These are phyloP conservation scores for Tetrapisispora namnaoensis DNA, from an alignment of 805 yeast genomes.

Conservation along the genomic window DNA sequence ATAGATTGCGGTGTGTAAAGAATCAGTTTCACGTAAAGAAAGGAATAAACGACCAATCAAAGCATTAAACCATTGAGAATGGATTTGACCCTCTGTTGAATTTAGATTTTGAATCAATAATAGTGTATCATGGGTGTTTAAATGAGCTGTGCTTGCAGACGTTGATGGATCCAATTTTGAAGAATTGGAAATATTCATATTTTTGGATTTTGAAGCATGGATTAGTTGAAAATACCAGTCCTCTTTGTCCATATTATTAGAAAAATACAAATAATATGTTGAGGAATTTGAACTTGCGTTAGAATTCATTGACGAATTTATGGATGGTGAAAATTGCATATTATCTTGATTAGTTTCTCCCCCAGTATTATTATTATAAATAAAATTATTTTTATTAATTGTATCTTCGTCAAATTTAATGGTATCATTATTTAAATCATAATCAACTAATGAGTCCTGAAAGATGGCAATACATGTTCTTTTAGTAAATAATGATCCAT, in stretches of 20 bases:
- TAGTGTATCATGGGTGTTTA: slow-evolving; percentile 60
- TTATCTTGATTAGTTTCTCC: background rate
- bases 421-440: slow-evolving; percentile 10
- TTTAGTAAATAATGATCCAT: slow-evolving; percentile 72
- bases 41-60: slow-evolving; percentile 73
- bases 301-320: background rate
- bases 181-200: slow-evolving; percentile 14
- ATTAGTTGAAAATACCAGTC: slow-evolving; percentile 86
- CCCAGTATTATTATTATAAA: background rate
- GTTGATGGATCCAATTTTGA: slow-evolving; percentile 42
- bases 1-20: slow-evolving; percentile 48
- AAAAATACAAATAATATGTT: slow-evolving; percentile 58
- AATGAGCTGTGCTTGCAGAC: slow-evolving; percentile 66
- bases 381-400: background rate
- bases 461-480: slow-evolving; percentile 69
- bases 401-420: slow-evolving; percentile 1
- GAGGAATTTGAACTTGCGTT: slow-evolving; percentile 4
- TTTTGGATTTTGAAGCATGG: slow-evolving; percentile 50
- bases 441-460: slow-evolving; percentile 30
- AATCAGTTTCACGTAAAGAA: slow-evolving; percentile 61
- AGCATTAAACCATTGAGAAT: slow-evolving; percentile 88
- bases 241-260: slow-evolving; percentile 74
- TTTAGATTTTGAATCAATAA: slow-evolving; percentile 66
- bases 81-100: slow-evolving; percentile 72
- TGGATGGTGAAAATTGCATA: background rate